Base-by-base conservation (phyloP, 2,329 filamentous ascomycete genomes). In the Neopestalotiopsis rosae region DNA sequence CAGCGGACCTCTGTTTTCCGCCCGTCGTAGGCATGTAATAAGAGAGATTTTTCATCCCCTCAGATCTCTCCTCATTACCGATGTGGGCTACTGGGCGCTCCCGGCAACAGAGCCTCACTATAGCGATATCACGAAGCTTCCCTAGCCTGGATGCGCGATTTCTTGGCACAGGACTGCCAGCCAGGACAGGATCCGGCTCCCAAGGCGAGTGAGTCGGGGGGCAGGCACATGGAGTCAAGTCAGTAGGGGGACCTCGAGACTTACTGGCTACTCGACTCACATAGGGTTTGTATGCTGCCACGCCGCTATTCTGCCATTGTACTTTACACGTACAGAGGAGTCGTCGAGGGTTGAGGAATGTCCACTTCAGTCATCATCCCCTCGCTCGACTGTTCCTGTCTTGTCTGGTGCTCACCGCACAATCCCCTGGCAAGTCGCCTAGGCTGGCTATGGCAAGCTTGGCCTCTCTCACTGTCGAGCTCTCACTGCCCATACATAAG, bases 61-160 rank as follows among this genome's bases (percentile, higher is more conserved):
- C n/a, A 52, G 28, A 45, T 30, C 38, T 52, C 9, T 24, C 61
- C 40, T 49, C 6, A 52, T n/a, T n/a, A 52, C 45, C 2, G 17
- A 3, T 24, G 45, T 49, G 42, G 42, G n/a, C 42, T 28, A 24
- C 24, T 24, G 24, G 24, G 24, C 24, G 24, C 24, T 24, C 24
- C 24, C n/a, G 24, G 24, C 24, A 24, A 24, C 34, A 38, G 34
- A 38, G 59, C 32, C 28, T 52, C 17, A 0, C 4, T 49, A 24
- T 24, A 64, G 30, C 17, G n/a, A 64, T 45, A 52, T 52, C 17
- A 49, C 40, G 42, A 20, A 64, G 38, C 61, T 62, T 62, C 9
- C 59, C 61, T 64, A 49, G 61, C 61, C 40, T 1, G 20, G 38
- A 34, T 64, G 61, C 61, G 61, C 61, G 61, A 64, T 64, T 64